These are phyloP conservation scores for Skeletonema potamos DNA, from an alignment of 108 stramenopile genomes.

Conservation along the genomic window DNA sequence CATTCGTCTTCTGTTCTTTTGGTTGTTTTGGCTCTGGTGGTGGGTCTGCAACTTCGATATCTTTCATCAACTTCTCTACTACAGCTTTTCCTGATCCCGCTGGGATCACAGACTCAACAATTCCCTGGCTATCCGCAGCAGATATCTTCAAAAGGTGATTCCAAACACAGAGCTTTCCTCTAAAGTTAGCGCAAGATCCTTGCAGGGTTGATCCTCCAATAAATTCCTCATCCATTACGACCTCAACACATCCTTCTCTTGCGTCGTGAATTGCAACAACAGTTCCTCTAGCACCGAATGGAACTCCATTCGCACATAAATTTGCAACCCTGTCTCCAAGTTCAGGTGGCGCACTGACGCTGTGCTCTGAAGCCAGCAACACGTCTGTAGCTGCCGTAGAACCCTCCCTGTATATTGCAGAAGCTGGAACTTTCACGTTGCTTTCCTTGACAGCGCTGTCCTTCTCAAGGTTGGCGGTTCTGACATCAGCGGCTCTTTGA, in stretches of 20 bases:
- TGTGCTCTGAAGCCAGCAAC: constrained; percentile 67
- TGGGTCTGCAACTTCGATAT: constrained; percentile 44
- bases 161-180: constrained; percentile 95
- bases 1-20: background rate
- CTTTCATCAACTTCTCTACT: constrained; percentile 58
- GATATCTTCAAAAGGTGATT: constrained; percentile 79
- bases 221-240: constrained; percentile 98
- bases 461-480: constrained; percentile 68
- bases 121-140: constrained; percentile 62
- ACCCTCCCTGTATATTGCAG: constrained; percentile 74
- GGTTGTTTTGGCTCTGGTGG: constrained; percentile 10
- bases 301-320: constrained; percentile 86
- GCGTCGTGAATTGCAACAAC: constrained; percentile 94
- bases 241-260: constrained; percentile 91
- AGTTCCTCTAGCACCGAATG: constrained; percentile 96
- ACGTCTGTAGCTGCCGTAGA: constrained; percentile 79
- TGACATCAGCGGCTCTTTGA: constrained; percentile 90
- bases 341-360: constrained; percentile 75
- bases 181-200: constrained; percentile 92
- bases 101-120: constrained; percentile 76
- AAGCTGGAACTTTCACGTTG: constrained; percentile 76
- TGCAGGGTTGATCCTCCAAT: constrained; percentile 93
- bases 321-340: constrained; percentile 95
- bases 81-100: constrained; percentile 64
- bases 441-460: constrained; percentile 79